These are phyloP conservation scores for Triticum aestivum DNA, from an alignment of 176 grass and related monocot species.

Conservation along the genomic window DNA sequence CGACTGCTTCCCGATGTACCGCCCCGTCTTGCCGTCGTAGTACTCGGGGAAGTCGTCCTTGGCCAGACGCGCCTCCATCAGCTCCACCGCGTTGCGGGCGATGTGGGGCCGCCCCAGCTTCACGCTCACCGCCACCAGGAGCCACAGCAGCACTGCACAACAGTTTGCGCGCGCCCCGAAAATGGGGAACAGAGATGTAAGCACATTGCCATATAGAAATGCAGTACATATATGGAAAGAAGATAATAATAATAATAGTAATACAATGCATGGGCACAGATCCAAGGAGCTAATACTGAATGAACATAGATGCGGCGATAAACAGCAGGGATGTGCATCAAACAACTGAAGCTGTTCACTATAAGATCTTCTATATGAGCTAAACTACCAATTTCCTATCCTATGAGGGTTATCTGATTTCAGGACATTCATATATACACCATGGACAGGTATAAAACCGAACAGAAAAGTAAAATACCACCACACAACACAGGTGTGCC, in stretches of 20 bases:
- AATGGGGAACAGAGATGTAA: neutral
- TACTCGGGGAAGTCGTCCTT: slow-evolving; percentile 62
- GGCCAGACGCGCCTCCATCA: slow-evolving; percentile 34
- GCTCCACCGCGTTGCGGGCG: slow-evolving; percentile 23
- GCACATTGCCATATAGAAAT: neutral
- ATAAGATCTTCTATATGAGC: neutral
- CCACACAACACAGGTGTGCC: neutral
- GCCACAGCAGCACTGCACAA: slow-evolving; percentile 45
- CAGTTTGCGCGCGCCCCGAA: neutral
- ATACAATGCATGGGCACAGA: neutral
- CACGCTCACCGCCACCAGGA: slow-evolving; percentile 52
- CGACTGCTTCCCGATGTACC: slow-evolving; percentile 59
- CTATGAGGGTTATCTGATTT: neutral
- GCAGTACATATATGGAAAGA: neutral
- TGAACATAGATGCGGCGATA: neutral
- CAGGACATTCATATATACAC: neutral
- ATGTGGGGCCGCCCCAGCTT: slow-evolving; percentile 47
- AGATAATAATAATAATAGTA: neutral
- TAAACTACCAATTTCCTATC: neutral
- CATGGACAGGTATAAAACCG: neutral
- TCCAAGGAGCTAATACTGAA: neutral
- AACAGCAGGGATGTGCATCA: neutral
- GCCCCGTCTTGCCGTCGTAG: slow-evolving; percentile 47
- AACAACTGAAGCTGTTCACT: neutral
- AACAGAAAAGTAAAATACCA: neutral